phyloP scores from a whole-genome alignment of 306 rosid genomes.

The Psophocarpus tetragonolobus region DNA sequence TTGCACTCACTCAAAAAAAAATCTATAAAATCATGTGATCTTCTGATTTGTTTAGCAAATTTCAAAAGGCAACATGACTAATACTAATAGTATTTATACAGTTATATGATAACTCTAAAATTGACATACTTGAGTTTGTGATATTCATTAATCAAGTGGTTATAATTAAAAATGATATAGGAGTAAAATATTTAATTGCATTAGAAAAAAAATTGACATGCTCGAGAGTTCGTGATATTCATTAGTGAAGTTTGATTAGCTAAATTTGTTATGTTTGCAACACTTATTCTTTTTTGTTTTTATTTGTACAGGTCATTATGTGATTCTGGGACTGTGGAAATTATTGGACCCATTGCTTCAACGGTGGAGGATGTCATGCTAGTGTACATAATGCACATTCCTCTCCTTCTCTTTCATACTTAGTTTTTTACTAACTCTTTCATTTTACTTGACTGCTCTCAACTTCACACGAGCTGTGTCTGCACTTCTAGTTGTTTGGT shows the following conservation, averaged over 20 bases:
- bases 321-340: conserved; percentile 86
- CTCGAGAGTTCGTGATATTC: no score
- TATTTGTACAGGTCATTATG: conserved; percentile 74
- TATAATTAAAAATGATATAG: background rate
- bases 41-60: conserved; percentile 10
- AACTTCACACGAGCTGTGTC: background rate
- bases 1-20: conserved; percentile 8
- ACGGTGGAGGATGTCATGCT: conserved; percentile 88
- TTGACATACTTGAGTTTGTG: conserved; percentile 12
- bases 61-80: conserved; percentile 19
- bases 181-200: conserved; percentile 1
- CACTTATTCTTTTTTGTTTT: conserved; percentile 1
- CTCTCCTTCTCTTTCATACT: background rate
- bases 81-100: background rate
- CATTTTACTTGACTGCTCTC: conserved; percentile 25
- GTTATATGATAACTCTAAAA: conserved; percentile 8
- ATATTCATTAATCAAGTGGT: background rate
- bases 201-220: conserved; percentile 5
- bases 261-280: conserved; percentile 22
- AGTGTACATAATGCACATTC: conserved; percentile 63
- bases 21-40: background rate
- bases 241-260: background rate
- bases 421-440: conserved; percentile 15
- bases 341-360: conserved; percentile 94
- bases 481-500: conserved; percentile 25